Conservation (phyloP, 495 filamentous ascomycete species). For the Neurospora sp. region DNA sequence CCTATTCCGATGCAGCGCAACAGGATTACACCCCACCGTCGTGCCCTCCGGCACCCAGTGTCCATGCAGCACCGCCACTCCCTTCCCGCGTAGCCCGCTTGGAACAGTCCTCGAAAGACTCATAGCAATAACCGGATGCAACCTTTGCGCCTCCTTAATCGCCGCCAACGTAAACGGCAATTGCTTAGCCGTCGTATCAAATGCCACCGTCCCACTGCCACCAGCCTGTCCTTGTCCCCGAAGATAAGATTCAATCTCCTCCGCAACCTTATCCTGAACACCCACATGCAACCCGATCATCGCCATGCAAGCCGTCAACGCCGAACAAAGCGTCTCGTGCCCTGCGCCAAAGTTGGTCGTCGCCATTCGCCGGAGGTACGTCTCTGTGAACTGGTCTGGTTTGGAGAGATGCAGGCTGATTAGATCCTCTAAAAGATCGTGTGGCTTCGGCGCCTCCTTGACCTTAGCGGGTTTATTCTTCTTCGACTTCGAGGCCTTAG, state of each 20-base stretch:
- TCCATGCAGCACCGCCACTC: constrained; percentile 29
- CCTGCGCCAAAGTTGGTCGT: constrained; percentile 40
- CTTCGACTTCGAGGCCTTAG: background rate
- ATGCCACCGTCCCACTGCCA: background rate
- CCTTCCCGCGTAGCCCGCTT: constrained; percentile 14
- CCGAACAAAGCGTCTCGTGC: constrained; percentile 40
- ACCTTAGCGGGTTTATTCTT: background rate
- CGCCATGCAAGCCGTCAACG: constrained; percentile 26
- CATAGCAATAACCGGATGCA: constrained; percentile 49
- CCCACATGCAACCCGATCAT: constrained; percentile 21
- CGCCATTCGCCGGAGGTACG: constrained; percentile 32
- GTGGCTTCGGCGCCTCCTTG: background rate
- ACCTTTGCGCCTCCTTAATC: constrained; percentile 52
- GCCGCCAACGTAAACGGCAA: constrained; percentile 49
- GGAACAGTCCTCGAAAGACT: constrained; percentile 47
- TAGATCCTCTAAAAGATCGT: constrained; percentile 27
- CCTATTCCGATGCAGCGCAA: constrained; percentile 44
- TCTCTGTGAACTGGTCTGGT: constrained; percentile 23
- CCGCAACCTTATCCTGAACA: constrained; percentile 11
- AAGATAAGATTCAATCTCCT: constrained; percentile 13
- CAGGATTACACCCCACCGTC: constrained; percentile 50
- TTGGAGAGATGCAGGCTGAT: constrained; percentile 25
- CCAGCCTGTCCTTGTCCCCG: background rate
- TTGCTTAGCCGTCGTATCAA: background rate
- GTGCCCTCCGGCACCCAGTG: constrained; percentile 41